Evolutionary conservation across 176 grass and related monocot genomes (phyloP).

Genomic region (Stipa capillata): DNA sequence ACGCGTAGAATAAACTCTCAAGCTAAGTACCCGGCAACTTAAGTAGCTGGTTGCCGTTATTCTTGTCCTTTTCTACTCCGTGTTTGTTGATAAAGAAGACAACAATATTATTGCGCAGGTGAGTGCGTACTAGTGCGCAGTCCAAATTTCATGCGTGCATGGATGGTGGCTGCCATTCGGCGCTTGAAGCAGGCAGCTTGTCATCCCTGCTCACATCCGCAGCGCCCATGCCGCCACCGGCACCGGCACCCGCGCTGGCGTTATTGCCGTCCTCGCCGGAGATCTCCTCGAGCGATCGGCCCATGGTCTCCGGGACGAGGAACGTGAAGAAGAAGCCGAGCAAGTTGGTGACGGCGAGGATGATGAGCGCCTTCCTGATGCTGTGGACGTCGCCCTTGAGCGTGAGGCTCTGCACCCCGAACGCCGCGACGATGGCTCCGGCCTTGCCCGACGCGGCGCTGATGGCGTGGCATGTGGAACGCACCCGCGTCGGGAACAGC

Average conservation of each 20-base stretch:
- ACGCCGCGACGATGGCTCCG: constrained; percentile 23
- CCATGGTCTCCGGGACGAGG: constrained; percentile 23
- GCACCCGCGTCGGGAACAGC: constrained; percentile 24
- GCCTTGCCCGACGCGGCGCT: constrained; percentile 24
- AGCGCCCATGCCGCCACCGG: background rate
- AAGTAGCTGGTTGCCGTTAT: background rate
- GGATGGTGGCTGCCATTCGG: background rate
- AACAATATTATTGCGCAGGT: background rate
- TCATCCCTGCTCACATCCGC: background rate
- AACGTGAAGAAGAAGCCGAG: constrained; percentile 33
- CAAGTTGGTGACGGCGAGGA: constrained; percentile 18
- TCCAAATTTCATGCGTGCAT: background rate
- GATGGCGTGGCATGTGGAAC: constrained; percentile 31
- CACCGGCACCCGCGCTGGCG: background rate
- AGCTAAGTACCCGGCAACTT: background rate
- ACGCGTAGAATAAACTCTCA: background rate
- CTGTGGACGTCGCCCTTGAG: background rate
- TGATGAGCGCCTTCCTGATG: constrained; percentile 1
- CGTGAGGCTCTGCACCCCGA: background rate
- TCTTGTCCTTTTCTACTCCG: background rate
- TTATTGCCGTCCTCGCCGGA: constrained; percentile 32
- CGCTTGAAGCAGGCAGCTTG: background rate
- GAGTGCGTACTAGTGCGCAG: background rate
- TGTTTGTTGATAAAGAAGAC: background rate
- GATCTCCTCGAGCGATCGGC: constrained; percentile 34